phyloP scores from a whole-genome alignment of 1,284 basidiomycete genomes.

The Coniferiporia sulphurascens region DNA sequence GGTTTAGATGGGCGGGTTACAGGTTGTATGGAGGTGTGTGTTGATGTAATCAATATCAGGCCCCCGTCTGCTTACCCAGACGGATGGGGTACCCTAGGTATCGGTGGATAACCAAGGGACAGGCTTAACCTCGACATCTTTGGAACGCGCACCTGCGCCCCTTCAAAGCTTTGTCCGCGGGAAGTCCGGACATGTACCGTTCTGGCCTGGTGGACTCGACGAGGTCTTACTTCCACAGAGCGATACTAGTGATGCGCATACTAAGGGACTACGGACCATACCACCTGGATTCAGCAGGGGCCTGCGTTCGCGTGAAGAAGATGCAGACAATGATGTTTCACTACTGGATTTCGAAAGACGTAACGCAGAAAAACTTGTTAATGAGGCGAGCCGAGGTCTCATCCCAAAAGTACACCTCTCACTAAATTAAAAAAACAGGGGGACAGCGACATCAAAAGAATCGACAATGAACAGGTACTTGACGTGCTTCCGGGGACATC shows the following conservation, averaged over 20 bases:
- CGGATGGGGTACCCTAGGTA: conserved; percentile 34
- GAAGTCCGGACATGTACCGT: conserved; percentile 89
- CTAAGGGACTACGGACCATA: conserved; percentile 16
- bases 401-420: conserved; percentile 21
- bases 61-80: conserved; percentile 1
- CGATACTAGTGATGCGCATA: conserved; percentile 18
- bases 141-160: conserved; percentile 78
- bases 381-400: conserved; percentile 32
- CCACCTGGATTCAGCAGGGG: conserved; percentile 18
- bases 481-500: conserved; percentile 21
- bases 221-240: conserved; percentile 32
- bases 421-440: conserved; percentile 60
- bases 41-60: not conserved
- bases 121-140: conserved; percentile 75
- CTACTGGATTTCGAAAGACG: conserved; percentile 32
- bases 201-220: conserved; percentile 86
- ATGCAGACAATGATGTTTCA: conserved; percentile 24
- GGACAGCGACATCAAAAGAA: conserved; percentile 50
- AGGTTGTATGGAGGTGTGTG: conserved; percentile 69
- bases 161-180: conserved; percentile 84
- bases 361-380: conserved; percentile 34
- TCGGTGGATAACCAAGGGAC: conserved; percentile 43
- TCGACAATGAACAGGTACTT: conserved; percentile 28
- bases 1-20: conserved; percentile 79
- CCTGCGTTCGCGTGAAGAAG: conserved; percentile 1